Base-by-base conservation (phyloP, 2,329 filamentous ascomycete genomes). In the Clarireedia sp. region DNA sequence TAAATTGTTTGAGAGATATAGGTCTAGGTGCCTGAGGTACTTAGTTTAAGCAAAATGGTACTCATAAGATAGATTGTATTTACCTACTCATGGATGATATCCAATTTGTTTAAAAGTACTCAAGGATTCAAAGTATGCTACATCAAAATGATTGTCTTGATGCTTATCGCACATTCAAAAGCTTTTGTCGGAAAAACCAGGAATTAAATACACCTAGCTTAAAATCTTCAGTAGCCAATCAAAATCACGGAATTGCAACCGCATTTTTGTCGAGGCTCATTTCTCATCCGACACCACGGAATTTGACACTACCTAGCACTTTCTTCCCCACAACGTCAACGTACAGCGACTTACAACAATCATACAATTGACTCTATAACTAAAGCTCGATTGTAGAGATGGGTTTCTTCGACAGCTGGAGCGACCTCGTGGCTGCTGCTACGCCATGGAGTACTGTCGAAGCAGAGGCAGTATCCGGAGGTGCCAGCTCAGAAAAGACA, bases 371-470 rank as follows among this genome's bases (percentile, higher is more conserved):
- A 33, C 44, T 52, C 56, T 51, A 24, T 24, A 49, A 46, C 52
- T 57, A 57, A 48, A 40, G 51, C 44, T 51, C 54, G 51, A 50
- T 55, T 55, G 56, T 41, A 48, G 67, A 60, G 72, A 86, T 86
- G 82, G 82, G 80, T 75, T 77, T 85, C 74, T 85, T 81, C 79
- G 81, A 85, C 72, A 73, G 78, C 64, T 77, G 83, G 67, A 77
- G 75, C 68, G 82, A 85, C 69, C 74, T 86, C 69, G 73, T 83
- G 68, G 80, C 84, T 73, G 81, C 81, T 60, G 81, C 79, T 64
- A 76, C 78, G 74, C 82, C 82, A 70, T 86, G 82, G 82, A 76
- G 74, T 70, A 78, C 78, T 63, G 81, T 77, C 64, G 79, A 85
- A 71, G 82, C 82, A 64, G 82, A 86, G 74, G 81, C 82, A 23